phyloP scores from a whole-genome alignment of 345 rosid genomes.

The Bretschneidera sinensis region DNA sequence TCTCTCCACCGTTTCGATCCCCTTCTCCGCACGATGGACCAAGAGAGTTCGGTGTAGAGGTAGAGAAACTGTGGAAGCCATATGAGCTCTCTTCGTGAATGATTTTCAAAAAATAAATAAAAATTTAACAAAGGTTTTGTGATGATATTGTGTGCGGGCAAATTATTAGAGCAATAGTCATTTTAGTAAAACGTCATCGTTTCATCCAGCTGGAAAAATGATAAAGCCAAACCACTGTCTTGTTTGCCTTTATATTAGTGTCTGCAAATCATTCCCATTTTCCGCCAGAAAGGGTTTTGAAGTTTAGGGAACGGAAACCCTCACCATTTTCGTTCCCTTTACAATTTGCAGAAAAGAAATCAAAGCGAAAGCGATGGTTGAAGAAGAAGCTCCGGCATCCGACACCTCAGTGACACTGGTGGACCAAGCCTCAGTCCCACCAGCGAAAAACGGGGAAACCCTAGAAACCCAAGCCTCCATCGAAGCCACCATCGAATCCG shows the following conservation, averaged over 20 bases:
- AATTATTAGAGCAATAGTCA: too few species aligned
- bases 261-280: not conserved
- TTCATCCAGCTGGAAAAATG: too few species aligned
- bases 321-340: not conserved
- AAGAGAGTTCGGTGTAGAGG: slow-evolving; percentile 22
- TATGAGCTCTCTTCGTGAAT: too few species aligned
- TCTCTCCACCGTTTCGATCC: slow-evolving; percentile 44
- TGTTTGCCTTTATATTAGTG: too few species aligned
- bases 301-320: not conserved
- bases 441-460: slow-evolving; percentile 4
- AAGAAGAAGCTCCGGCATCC: slow-evolving; percentile 35
- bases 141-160: too few species aligned
- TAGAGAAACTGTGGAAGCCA: too few species aligned
- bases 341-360: not conserved
- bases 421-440: slow-evolving; percentile 11
- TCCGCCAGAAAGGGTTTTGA: slow-evolving; percentile 28
- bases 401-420: slow-evolving; percentile 17
- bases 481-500: slow-evolving; percentile 42
- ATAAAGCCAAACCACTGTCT: too few species aligned
- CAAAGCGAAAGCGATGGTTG: slow-evolving; percentile 31
- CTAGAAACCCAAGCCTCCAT: slow-evolving; percentile 35
- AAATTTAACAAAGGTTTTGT: too few species aligned
- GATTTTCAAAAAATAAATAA: too few species aligned
- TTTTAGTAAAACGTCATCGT: not conserved
- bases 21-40: slow-evolving; percentile 36